These are phyloP conservation scores for Spizellomyces punctatus DNA, from an alignment of 192 early-diverging fungal species.

Conservation along the genomic window DNA sequence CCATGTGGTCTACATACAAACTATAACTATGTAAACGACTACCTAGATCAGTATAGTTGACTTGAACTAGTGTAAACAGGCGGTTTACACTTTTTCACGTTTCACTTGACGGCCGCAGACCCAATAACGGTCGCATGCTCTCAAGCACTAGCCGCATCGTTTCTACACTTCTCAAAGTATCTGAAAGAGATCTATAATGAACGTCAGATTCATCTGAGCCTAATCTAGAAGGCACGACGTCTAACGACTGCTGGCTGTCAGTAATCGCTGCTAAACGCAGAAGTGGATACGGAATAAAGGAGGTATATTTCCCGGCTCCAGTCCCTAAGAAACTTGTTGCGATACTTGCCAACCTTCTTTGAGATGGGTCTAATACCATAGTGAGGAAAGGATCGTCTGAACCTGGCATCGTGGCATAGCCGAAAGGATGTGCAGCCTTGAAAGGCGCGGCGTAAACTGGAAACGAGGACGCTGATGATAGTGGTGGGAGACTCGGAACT, in stretches of 20 bases:
- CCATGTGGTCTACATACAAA: no score
- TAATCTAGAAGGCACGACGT: not conserved
- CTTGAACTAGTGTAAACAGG: not conserved
- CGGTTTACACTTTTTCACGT: not conserved
- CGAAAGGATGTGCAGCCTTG: not conserved
- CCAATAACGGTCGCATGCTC: conserved; percentile 4
- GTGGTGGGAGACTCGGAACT: not conserved
- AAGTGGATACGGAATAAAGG: conserved; percentile 14
- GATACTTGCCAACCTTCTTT: not conserved
- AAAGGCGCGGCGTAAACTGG: conserved; percentile 15
- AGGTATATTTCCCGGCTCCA: conserved; percentile 1
- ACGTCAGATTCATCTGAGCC: not conserved
- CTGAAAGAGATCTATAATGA: not conserved
- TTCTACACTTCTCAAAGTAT: not conserved
- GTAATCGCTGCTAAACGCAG: conserved; percentile 4
- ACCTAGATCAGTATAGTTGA: not conserved
- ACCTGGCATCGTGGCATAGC: not conserved
- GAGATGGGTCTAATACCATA: conserved; percentile 16
- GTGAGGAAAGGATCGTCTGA: conserved; percentile 16
- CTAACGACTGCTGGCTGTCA: not conserved
- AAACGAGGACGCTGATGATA: not conserved
- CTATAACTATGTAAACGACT: not conserved
- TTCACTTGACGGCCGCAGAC: not conserved
- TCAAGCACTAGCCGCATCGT: conserved; percentile 5
- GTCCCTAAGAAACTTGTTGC: not conserved